phyloP scores from a whole-genome alignment of 305 asterid species.

The Fraxinus xanthoxyloides region DNA sequence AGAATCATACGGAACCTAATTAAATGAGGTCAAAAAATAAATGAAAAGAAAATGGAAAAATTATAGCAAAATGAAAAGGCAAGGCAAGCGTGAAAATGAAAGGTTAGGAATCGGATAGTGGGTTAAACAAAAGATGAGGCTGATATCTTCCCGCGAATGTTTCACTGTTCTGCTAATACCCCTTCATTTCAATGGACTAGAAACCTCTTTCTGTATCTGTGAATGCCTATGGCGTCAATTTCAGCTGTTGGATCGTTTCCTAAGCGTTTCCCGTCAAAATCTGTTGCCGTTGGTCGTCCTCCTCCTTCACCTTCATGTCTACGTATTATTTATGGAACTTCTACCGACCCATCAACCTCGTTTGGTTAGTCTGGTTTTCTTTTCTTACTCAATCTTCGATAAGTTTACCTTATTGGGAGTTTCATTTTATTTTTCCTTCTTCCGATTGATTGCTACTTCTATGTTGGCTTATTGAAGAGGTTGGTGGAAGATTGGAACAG shows the following conservation, averaged over 20 bases:
- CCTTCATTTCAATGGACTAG: conserved; percentile 9
- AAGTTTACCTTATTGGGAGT: not conserved
- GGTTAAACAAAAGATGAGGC: conserved; percentile 36
- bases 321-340: conserved; percentile 26
- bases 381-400: not conserved
- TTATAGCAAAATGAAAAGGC: not conserved
- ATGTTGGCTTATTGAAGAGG: conserved; percentile 37
- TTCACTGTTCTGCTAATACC: conserved; percentile 9
- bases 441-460: not conserved
- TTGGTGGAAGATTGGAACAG: conserved; percentile 33
- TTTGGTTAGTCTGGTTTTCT: conserved; percentile 26
- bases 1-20: too few relatives aligned
- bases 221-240: conserved; percentile 41
- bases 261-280: conserved; percentile 31
- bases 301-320: conserved; percentile 13
- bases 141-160: conserved; percentile 52
- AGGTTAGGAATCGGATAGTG: not conserved
- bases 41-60: not conserved
- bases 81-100: not conserved
- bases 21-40: not conserved
- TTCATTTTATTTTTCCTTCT: not conserved
- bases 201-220: conserved; percentile 23
- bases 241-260: conserved; percentile 51
- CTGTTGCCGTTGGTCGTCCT: conserved; percentile 14
- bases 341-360: conserved; percentile 25